Conservation (phyloP, 2,329 filamentous ascomycete species). For the Cladosporium sp. region DNA sequence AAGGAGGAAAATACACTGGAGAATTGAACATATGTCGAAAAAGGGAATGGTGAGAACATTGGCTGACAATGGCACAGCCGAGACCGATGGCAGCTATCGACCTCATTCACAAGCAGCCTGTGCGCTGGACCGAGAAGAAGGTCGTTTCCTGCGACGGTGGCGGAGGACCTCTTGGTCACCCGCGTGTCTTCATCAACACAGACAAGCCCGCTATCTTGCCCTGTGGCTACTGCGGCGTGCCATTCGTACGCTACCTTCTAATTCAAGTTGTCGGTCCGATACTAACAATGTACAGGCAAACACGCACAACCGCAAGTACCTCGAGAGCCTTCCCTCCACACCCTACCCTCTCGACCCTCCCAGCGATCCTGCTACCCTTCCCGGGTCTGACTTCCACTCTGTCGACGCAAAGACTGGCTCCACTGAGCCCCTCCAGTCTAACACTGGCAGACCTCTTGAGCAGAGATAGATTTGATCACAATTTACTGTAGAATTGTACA, state of each 20-base stretch:
- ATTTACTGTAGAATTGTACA: conserved; percentile 23
- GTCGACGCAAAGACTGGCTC: conserved; percentile 33
- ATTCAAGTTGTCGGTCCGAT: conserved; percentile 12
- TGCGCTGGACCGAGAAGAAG: conserved; percentile 82
- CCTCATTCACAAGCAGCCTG: conserved; percentile 92
- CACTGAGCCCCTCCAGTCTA: conserved; percentile 47
- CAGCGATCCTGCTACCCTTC: conserved; percentile 59
- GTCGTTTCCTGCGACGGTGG: conserved; percentile 89
- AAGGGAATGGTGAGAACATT: conserved; percentile 1
- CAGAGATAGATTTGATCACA: conserved; percentile 53
- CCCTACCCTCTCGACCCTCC: conserved; percentile 68
- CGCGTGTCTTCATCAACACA: conserved; percentile 93
- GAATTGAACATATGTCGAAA: background rate
- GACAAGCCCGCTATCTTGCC: conserved; percentile 92
- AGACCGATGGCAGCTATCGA: conserved; percentile 88
- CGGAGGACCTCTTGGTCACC: conserved; percentile 85
- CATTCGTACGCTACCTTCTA: conserved; percentile 69
- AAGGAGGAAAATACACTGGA: background rate
- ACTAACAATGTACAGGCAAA: conserved; percentile 64
- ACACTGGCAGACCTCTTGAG: conserved; percentile 59
- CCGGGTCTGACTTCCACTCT: conserved; percentile 42
- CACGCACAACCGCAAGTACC: conserved; percentile 80
- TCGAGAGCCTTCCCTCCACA: conserved; percentile 77
- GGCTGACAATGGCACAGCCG: conserved; percentile 59
- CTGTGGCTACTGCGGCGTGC: conserved; percentile 91